Base-by-base conservation (phyloP, 352 stramenopile species). In the Globisporangium spinosum region DNA sequence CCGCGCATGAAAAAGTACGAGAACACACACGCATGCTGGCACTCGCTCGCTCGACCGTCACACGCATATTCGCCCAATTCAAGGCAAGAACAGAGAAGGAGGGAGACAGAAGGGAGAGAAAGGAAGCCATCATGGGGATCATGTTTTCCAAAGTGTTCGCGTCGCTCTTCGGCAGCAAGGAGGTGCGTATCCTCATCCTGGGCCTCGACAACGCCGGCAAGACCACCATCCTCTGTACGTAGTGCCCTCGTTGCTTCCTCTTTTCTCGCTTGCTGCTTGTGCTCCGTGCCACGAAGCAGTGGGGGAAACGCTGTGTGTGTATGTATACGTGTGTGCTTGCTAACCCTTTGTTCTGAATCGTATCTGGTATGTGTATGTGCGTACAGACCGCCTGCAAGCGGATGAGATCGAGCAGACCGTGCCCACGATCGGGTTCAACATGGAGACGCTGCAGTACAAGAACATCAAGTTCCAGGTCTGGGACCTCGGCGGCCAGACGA, bases 401-500 rank as follows among this genome's bases (percentile, higher is more conserved):
- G 93, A 98, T 62, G 97, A 99, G 77, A 98, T 98, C 61, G 98
- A 99, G 58, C 93, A 98, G 77, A 99, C 98, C 0, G 98, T 99
- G 68, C 98, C 98, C 6, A 99, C 98, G 5, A 99, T 99, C 77
- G 98, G 93, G 17, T 99, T 99, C 77, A 98, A 98, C 65, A 91
- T 98, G 75, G 93, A 98, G 77, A 96, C 88, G 55, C 77, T 98
- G 57, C 83, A 95, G 76, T 94, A 96, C 76, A 95, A 95, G 70
- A 96, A 97, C 65, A 94, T 97, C 63, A 94, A 98, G 83, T 98
- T 98, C 86, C 91, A 99, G 89, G 97, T 99, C 49, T 99, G 98
- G 98, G 98, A 99, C 83, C 78, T 99, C 45, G 98, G 98, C 64
- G 98, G 98, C 25, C 98, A 99, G 86, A 99, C 97, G n/a, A 99